Base-by-base conservation (phyloP, 1,284 basidiomycete species). In the Rhodotorula sp. region DNA sequence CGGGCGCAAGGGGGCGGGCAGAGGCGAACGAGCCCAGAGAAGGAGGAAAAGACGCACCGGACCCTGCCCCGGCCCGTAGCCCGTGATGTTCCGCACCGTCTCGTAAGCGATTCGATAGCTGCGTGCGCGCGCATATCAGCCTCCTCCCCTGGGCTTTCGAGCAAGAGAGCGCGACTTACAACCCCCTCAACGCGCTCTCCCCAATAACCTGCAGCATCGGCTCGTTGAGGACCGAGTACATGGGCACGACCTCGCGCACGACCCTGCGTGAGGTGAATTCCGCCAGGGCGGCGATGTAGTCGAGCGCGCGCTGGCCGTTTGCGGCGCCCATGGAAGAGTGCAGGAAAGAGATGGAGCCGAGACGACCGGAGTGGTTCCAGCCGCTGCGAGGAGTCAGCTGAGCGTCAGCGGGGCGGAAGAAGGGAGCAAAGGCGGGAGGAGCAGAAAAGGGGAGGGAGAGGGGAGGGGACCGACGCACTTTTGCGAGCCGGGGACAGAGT, bases 401-500 rank as follows among this genome's bases (percentile, higher is more conserved):
- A 32, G n/a, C 9, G 66, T 34, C 29, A 53, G 29, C 5, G 3
- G 10, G 46, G n/a, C 7, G 8, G 15, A 39, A 10, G 22, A 7
- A 8, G 13, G 22, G 13, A 1, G 44, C 2, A 41, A 7, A 29
- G 36, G 15, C 2, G 29, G 3, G 22, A 27, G 32, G 50, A 27
- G 48, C 32, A 27, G 6, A 19, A 36, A 13, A 29, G 2, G 59
- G 36, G 34, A 21, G 36, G 4, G 27, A 56, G 54, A 5, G n/a
- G n/a, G 3, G 25, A 48, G 48, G 1, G 27, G n/a, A n/a, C n/a
- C n/a, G n/a, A 34, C 64, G 44, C 25, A 69, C 80, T 76, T 78
- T 81, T 91, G 89, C 61, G 87, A 88, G 46, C 90, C 84, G 5
- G 91, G 91, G 21, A 89, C 84, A 4, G 90, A 88, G 81, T 93